Evolutionary conservation across 106 monocot genomes (phyloP), one percentile per base, ranked within the genome.

Genomic region (Platanthera guangdongensis): DNA sequence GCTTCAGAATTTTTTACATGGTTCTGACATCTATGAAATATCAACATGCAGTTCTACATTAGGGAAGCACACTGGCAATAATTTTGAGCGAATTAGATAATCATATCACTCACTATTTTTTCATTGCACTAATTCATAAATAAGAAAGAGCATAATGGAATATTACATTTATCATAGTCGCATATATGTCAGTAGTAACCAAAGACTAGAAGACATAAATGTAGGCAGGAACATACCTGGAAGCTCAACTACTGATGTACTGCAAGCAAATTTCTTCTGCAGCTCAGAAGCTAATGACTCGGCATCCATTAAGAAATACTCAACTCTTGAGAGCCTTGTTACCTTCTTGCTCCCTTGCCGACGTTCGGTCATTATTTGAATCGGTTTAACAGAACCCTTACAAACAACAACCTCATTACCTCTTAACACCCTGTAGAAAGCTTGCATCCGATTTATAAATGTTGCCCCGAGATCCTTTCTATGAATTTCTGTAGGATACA

Each of bases 191-290:
- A 39, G 39, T 39, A 53, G 13, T 53, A 62, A 62, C n/a, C 4
- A 6, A 62, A 62, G 6, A 16, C 9, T 22, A 16, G 11, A 62
- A 12, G 6, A 18, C 18, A 8, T 18, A 62, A 62, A 9, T 55
- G 16, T 14, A 55, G 55, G 15, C 16, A 60, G 59, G 59, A 65
- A 65, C 65, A 22, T 87, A 99, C 99, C 99, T 85, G 99, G 99
- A 82, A 99, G 89, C 71, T 99, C 99, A 13, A 82, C 83, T 54
- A 88, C 80, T 6, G 99, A 78, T 71, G 99, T 99, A 78, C 99
- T 99, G 80, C 99, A 99, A 14, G 99, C 99, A 82, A 99, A 99
- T 78, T 99, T 99, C 86, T 94, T 99, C 78, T 99, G 99, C 8
- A 99, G 78, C 73, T 99, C 94, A 28, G 94, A 89, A 39, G 94